These are phyloP conservation scores for Cordyceps cicadae DNA, from an alignment of 2,329 filamentous ascomycete species.

Conservation along the genomic window DNA sequence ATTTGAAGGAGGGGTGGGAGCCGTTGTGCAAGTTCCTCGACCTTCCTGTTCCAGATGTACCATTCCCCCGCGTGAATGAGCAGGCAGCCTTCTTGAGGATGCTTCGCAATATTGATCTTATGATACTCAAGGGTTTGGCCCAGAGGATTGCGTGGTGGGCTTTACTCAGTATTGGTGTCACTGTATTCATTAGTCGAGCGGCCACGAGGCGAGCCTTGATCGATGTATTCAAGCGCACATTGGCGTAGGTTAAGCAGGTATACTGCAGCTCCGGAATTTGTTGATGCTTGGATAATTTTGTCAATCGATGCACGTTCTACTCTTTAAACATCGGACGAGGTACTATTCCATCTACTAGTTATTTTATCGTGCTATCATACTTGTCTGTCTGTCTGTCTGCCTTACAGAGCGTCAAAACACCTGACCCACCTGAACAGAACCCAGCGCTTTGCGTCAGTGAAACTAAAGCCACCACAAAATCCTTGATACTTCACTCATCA, in stretches of 20 bases:
- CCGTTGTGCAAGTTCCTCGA: constrained; percentile 28
- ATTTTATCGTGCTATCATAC: too few relatives aligned
- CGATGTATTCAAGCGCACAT: not conserved
- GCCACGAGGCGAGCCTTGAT: not conserved
- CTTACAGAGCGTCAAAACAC: too few relatives aligned
- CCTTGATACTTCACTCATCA: not conserved
- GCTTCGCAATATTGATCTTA: not conserved
- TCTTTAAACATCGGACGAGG: not conserved
- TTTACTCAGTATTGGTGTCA: not conserved
- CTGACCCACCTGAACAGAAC: not conserved
- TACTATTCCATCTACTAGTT: too few relatives aligned
- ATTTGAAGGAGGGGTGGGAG: constrained; percentile 27
- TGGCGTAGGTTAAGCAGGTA: not conserved
- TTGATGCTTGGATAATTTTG: not conserved
- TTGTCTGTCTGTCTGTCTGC: too few relatives aligned
- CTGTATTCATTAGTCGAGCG: not conserved
- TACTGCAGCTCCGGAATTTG: too few relatives aligned
- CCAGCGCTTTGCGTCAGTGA: too few relatives aligned
- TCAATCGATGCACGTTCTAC: not conserved
- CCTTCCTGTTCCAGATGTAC: constrained; percentile 21
- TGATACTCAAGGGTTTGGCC: not conserved
- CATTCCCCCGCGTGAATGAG: constrained; percentile 16
- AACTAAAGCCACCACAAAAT: not conserved
- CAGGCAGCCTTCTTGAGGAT: not conserved
- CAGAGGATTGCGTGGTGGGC: not conserved